phyloP scores from a whole-genome alignment of 257 asterid species.

The Penstemon davidsonii region DNA sequence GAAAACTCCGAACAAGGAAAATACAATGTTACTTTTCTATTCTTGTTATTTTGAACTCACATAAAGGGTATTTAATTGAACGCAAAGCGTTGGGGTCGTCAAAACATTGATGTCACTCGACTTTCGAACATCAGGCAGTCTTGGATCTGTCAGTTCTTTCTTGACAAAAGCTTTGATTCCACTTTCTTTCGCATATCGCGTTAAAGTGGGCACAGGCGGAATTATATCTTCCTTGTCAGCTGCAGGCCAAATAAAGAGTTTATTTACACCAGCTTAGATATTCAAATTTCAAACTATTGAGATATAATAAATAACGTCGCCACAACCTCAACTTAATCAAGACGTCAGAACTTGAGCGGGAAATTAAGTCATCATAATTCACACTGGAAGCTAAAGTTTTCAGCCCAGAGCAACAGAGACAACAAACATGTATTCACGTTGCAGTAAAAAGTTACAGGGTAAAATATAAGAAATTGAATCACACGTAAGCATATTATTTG shows the following conservation, averaged over 20 bases:
- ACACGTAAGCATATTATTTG: neutral
- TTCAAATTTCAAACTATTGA: constrained; percentile 9
- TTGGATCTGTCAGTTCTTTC: constrained; percentile 79
- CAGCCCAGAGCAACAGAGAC: constrained; percentile 1
- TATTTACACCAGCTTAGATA: constrained; percentile 19
- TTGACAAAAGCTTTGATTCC: constrained; percentile 89
- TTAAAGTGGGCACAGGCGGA: constrained; percentile 89
- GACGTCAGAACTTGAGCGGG: constrained; percentile 17
- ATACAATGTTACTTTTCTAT: neutral
- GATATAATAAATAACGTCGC: constrained; percentile 17
- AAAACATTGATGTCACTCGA: constrained; percentile 59
- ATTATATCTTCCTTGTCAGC: constrained; percentile 89
- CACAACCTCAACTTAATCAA: constrained; percentile 15
- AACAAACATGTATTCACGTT: neutral
- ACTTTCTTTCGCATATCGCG: constrained; percentile 78
- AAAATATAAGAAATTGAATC: constrained; percentile 1
- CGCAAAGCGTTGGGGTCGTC: constrained; percentile 81
- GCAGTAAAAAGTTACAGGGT: constrained; percentile 15
- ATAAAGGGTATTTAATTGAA: constrained; percentile 83
- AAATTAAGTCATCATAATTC: neutral
- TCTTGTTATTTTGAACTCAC: constrained; percentile 55
- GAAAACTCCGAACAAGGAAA: neutral
- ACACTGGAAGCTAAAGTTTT: constrained; percentile 17
- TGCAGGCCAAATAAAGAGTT: constrained; percentile 39
- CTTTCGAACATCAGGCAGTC: constrained; percentile 65